These are phyloP conservation scores for Phaeoacremonium minimum DNA, from an alignment of 2,329 filamentous ascomycete genomes.

Conservation along the genomic window DNA sequence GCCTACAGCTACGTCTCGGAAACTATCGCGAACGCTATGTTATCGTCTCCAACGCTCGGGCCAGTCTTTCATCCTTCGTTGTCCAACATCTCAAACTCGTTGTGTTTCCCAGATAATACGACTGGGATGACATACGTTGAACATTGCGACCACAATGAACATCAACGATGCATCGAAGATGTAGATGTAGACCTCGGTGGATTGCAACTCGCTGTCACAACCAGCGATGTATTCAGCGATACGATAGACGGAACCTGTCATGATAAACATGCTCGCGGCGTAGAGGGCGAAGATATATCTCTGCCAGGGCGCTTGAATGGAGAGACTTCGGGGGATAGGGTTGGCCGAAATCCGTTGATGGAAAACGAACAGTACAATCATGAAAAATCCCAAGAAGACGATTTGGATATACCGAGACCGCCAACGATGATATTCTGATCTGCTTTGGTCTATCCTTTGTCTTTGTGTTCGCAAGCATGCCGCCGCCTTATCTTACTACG, in stretches of 20 bases:
- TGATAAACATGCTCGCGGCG: conserved; percentile 1
- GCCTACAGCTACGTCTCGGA: too few relatives aligned
- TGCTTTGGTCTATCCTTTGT: not conserved
- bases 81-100: not conserved
- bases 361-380: conserved; percentile 1
- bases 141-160: conserved; percentile 1
- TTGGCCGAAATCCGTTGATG: conserved; percentile 1
- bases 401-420: conserved; percentile 4
- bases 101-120: conserved; percentile 1
- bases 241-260: conserved; percentile 1
- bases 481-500: conserved; percentile 2
- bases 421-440: conserved; percentile 4
- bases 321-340: not conserved
- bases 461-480: conserved; percentile 3
- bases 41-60: not conserved
- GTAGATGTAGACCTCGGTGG: conserved; percentile 2
- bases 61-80: not conserved
- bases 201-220: not conserved
- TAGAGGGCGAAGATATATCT: conserved; percentile 1
- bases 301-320: conserved; percentile 1
- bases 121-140: not conserved
- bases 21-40: not conserved
- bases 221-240: conserved; percentile 1
- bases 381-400: conserved; percentile 5
- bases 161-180: conserved; percentile 1